These are phyloP conservation scores for Globisporangium echinulatum DNA, from an alignment of 352 stramenopile species.

Conservation along the genomic window DNA sequence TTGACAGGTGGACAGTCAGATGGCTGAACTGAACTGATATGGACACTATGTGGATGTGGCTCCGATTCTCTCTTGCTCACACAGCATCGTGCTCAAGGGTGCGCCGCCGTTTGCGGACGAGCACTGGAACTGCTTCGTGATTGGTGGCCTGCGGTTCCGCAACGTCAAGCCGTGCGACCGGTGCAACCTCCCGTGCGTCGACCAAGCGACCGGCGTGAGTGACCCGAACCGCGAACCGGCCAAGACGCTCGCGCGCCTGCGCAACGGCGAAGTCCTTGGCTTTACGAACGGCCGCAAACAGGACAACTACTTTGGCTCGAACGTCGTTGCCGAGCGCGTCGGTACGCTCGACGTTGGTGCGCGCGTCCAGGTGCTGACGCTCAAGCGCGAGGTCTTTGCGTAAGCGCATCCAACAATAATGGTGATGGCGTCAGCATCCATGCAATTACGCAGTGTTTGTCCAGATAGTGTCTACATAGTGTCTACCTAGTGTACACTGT, in stretches of 20 bases:
- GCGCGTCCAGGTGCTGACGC: constrained; percentile 54
- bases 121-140: constrained; percentile 58
- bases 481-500: too few relatives aligned
- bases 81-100: constrained; percentile 61
- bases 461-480: too few relatives aligned
- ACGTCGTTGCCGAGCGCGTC: constrained; percentile 45
- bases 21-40: too few relatives aligned
- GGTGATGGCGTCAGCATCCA: too few relatives aligned
- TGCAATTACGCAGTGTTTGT: too few relatives aligned
- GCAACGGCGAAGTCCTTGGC: constrained; percentile 53
- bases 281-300: constrained; percentile 46
- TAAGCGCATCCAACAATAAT: constrained; percentile 8
- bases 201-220: constrained; percentile 51
- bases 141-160: constrained; percentile 46
- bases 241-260: constrained; percentile 40
- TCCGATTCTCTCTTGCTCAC: neutral
- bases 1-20: too few relatives aligned
- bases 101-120: constrained; percentile 69
- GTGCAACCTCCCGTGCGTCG: constrained; percentile 72
- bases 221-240: constrained; percentile 41
- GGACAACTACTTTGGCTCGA: constrained; percentile 75
- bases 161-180: constrained; percentile 72
- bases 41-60: neutral
- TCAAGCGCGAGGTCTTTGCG: constrained; percentile 50
- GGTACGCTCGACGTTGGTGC: constrained; percentile 36